phyloP scores from a whole-genome alignment of 306 rosid genomes.

The Prunus dulcis region DNA sequence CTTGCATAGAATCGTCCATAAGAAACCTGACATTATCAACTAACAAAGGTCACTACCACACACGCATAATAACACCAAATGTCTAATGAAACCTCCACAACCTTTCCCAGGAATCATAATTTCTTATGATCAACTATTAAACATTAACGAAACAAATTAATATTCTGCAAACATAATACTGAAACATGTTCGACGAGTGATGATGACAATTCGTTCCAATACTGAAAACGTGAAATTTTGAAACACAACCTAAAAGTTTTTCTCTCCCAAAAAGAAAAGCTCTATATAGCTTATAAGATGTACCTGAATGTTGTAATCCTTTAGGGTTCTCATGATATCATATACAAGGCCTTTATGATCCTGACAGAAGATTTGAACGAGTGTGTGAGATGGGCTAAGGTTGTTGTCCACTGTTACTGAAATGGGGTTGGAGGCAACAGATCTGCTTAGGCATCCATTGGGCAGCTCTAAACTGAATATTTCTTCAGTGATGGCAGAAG shows the following conservation, averaged over 20 bases:
- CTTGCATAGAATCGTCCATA: conserved; percentile 47
- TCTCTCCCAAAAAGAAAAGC: not conserved
- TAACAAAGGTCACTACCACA: no score
- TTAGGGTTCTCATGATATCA: conserved; percentile 60
- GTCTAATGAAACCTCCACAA: no score
- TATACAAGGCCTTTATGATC: conserved; percentile 62
- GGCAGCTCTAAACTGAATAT: conserved; percentile 45
- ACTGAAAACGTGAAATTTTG: not conserved
- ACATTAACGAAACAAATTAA: not conserved
- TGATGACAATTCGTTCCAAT: not conserved
- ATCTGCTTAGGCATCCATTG: conserved; percentile 22
- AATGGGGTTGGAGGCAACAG: conserved; percentile 28
- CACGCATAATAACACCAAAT: not conserved
- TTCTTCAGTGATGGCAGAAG: conserved; percentile 43
- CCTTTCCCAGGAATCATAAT: no score
- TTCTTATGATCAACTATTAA: not conserved
- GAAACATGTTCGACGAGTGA: not conserved
- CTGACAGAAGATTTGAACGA: conserved; percentile 42
- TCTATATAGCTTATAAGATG: not conserved
- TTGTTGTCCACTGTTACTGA: conserved; percentile 43
- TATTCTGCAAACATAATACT: not conserved
- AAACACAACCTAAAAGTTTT: not conserved
- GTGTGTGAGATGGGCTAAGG: conserved; percentile 55
- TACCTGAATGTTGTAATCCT: conserved; percentile 62
- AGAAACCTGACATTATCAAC: conserved; percentile 28